Evolutionary conservation across 78 protist species (phyloP), one percentile per base, ranked within the genome.

Genomic region (Guillardia theta): DNA sequence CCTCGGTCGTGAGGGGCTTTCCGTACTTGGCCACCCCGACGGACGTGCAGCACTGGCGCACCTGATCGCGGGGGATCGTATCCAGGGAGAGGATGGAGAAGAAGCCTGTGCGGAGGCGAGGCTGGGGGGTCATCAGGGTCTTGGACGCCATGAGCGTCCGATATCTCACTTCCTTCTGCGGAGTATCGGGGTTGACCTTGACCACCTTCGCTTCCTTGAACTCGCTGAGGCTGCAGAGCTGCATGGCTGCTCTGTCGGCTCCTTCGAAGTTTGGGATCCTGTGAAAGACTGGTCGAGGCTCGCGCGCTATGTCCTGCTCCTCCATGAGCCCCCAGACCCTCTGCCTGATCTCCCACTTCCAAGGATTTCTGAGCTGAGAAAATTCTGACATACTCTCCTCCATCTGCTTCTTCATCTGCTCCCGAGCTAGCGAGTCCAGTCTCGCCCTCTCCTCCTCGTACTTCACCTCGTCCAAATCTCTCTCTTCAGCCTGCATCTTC

Each of bases 121-220:
- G 92, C 54, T 80, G 92, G 18, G 92, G 92, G n/a, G 92, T 45
- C 48, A 80, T 39, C 12, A 80, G 54, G 24, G 27, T 37, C 54
- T 80, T 80, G n/a, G 43, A 48, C 33, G 36, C 37, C 18, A 30
- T 1, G 43, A 80, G 92, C 21, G 46, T 54, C 43, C 45, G 27
- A 6, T 24, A 12, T 8, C 92, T 39, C 22, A 80, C 92, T 4
- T 27, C 48, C 48, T 45, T 39, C 92, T 80, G 92, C 0, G 92
- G 92, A 4, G 92, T 80, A 54, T 80, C 92, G 24, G 92, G 92
- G 33, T 80, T 80, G 43, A 80, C 92, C 30, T 80, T 80, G 41
- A 80, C 48, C 83, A 70, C 83, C 83, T 70, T 43, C 8, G 48
- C 92, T 10, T 18, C 18, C 54, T 80, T 48, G 5, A 80, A 80